Base-by-base conservation (phyloP, 768 basidiomycete species). In the Hericium rajendrae region DNA sequence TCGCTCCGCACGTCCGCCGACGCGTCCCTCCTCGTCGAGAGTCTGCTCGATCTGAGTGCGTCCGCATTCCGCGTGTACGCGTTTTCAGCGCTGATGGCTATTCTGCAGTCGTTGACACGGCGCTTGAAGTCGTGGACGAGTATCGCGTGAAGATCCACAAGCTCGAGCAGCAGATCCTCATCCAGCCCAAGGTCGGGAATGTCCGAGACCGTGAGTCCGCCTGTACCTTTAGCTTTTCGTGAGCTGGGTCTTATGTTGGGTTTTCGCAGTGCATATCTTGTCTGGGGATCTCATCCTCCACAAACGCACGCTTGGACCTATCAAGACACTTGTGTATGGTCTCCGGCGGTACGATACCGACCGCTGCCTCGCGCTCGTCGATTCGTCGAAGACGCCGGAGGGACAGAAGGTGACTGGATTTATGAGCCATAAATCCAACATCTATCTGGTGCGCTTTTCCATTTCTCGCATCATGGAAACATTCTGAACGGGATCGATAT, bases 211-310 rank as follows among this genome's bases (percentile, higher is more conserved):
- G 85, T 87, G 64, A 49, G 83, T 13, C 15, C 32, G 12, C 22
- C 0, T 46, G 12, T 12, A 46, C n/a, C n/a, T n/a, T n/a, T 18
- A 50, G 38, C 39, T 43, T 54, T 4, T 18, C 8, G 8, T 8
- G 5, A 8, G 9, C 32, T 8, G 32, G 32, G 32, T 32, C 32
- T 32, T 1, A 32, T 32, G 32, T 16, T 9, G 22, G 15, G 8
- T 46, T 37, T 18, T 38, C 24, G 13, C 59, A 86, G 85, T 91
- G 46, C 88, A 89, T 63, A 86, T 91, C 56, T 74, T 88, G 20
- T 84, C 83, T 46, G 86, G 85, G 15, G 86, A 91, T 62, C 75
- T 91, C 3, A 83, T 82, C 56, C 70, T 88, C 48, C 84, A 86
- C 67, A 88, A 86, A 64, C 79, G 86, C n/a, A 86, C 86, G 2